Evolutionary conservation across 495 filamentous ascomycete species (phyloP), one percentile per base, ranked within the genome.

Genomic region (Penicillium atrosanguineum): DNA sequence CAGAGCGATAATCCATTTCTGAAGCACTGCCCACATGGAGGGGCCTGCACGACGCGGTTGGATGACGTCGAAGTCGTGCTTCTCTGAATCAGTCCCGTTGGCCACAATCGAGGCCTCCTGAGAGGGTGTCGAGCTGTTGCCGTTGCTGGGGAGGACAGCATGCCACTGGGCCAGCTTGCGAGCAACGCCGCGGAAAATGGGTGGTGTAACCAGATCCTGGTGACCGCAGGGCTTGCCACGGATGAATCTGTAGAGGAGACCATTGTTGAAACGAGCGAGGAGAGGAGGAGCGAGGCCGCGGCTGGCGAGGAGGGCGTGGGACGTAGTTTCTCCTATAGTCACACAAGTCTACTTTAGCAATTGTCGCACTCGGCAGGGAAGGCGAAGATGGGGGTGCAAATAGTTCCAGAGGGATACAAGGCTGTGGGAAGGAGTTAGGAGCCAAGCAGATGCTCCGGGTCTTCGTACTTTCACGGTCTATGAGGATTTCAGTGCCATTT

Each of bases 211-310:
- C 61, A 99, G 71, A 68, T 97, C 91, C 55, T 83, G 79, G 36
- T 94, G 87, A 26, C 84, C 81, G 57, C 90, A 91, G 49, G 88
- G 86, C 41, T 78, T 80, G 37, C 94, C 94, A 37, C 79, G 83
- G 28, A 97, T 88, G 70, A 89, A 99, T 50, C 87, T 82, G 74
- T 99, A 99, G 53, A 97, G 80, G 63, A 99, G 87, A 53, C 94
- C 94, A 68, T 99, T 99, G 51, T 91, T 79, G 78, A 99, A 99
- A 53, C 91, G 89, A 12, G 91, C 95, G 44, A 97, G 79, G 6
- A 99, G 78, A 38, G 86, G 78, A 42, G 94, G 95, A 8, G 94
- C 94, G 42, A 97, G 83, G 64, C 83, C 82, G 62, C 87, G 76
- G 57, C 80, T 83, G 65, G 90, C 88, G 44, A 97, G 83, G 28